Conservation (phyloP, 495 filamentous ascomycete species). For the Neurospora sp. region DNA sequence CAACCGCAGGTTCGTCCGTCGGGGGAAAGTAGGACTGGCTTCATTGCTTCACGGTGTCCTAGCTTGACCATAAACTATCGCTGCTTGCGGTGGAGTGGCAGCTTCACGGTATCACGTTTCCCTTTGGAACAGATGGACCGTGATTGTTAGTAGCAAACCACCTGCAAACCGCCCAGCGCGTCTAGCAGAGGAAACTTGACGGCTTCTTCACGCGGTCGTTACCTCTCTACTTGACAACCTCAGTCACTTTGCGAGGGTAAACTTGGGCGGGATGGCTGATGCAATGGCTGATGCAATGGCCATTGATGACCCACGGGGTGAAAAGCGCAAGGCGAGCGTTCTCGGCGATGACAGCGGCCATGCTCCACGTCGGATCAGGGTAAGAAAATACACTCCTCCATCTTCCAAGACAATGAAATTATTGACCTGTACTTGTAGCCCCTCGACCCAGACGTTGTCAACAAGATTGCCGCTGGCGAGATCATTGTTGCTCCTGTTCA, state of each 20-base stretch:
- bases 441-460: slow-evolving; percentile 90
- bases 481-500: slow-evolving; percentile 98
- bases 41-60: not conserved
- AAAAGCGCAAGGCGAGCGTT: slow-evolving; percentile 54
- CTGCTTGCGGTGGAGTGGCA: not conserved
- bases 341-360: slow-evolving; percentile 9
- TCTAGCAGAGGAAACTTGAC: not conserved
- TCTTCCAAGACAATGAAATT: not conserved
- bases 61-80: not conserved
- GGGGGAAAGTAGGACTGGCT: not conserved
- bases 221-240: not conserved
- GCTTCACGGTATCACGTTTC: not conserved
- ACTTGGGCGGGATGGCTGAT: slow-evolving; percentile 11
- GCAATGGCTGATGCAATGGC: slow-evolving; percentile 24
- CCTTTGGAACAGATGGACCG: not conserved
- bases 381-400: slow-evolving; percentile 4
- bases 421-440: slow-evolving; percentile 41
- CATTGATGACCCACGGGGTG: slow-evolving; percentile 39
- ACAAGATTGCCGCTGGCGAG: slow-evolving; percentile 98
- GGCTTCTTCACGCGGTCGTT: not conserved
- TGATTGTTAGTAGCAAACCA: not conserved
- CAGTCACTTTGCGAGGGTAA: no score
- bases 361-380: slow-evolving; percentile 61
- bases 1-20: not conserved
- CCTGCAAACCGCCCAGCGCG: not conserved